These are phyloP conservation scores for Teunomyces stri DNA, from an alignment of 805 yeast genomes.

Conservation along the genomic window DNA sequence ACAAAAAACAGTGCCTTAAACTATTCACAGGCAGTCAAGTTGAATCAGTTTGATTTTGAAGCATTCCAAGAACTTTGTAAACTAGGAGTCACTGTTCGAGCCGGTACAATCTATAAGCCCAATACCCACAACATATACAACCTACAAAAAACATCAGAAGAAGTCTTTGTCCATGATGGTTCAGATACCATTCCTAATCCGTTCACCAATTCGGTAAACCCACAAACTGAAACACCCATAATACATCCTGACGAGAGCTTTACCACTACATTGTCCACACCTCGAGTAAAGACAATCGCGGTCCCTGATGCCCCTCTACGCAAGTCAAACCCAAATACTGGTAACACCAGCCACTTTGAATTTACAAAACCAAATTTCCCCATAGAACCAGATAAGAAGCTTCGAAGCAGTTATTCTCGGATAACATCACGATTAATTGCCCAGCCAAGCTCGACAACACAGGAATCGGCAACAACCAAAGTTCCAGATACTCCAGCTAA, in stretches of 20 bases:
- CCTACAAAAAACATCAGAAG: neutral
- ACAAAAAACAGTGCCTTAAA: slow-evolving; percentile 61
- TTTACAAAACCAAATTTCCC: slow-evolving; percentile 33
- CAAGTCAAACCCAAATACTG: slow-evolving; percentile 23
- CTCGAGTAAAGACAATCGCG: slow-evolving; percentile 20
- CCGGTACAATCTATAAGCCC: slow-evolving; percentile 50
- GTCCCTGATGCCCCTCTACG: slow-evolving; percentile 41
- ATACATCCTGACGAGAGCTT: slow-evolving; percentile 24
- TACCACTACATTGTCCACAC: slow-evolving; percentile 27
- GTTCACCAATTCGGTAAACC: slow-evolving; percentile 29
- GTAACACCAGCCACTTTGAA: slow-evolving; percentile 17
- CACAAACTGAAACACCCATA: slow-evolving; percentile 10
- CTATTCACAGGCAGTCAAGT: slow-evolving; percentile 65
- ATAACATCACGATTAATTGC: slow-evolving; percentile 48
- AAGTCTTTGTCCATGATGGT: neutral
- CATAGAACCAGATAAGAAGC: slow-evolving; percentile 19
- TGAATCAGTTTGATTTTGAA: slow-evolving; percentile 83
- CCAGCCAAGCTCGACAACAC: slow-evolving; percentile 27
- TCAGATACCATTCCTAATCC: slow-evolving; percentile 22
- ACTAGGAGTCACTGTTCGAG: slow-evolving; percentile 68
- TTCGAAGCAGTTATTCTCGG: slow-evolving; percentile 37
- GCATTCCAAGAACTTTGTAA: slow-evolving; percentile 74
- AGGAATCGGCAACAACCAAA: neutral
- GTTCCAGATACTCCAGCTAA: slow-evolving; percentile 6
- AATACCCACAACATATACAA: slow-evolving; percentile 1